Conservation (phyloP, 2,329 filamentous ascomycete species). For the Drechslera avenae region DNA sequence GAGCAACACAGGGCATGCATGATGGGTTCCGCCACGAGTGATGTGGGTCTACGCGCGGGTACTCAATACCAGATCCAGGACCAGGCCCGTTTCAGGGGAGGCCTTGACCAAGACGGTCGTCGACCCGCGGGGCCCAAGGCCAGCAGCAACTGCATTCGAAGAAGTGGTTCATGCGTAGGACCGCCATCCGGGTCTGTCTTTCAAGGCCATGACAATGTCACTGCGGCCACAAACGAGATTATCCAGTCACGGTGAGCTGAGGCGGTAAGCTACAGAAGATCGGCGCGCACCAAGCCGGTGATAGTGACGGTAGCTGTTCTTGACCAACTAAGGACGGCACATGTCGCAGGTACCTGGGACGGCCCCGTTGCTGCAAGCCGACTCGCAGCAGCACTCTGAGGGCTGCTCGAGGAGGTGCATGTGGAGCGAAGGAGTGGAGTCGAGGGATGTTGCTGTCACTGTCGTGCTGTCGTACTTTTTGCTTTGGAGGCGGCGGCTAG, state of each 20-base stretch:
- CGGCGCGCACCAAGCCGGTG: background rate
- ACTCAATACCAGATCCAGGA: conserved; percentile 19
- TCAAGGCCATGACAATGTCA: background rate
- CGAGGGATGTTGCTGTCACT: too few relatives aligned
- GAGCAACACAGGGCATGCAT: conserved; percentile 20
- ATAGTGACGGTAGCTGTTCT: background rate
- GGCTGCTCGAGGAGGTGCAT: background rate
- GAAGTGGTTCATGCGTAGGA: conserved; percentile 14
- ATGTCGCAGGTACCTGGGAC: conserved; percentile 1
- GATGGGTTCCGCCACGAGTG: conserved; percentile 24
- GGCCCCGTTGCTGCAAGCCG: background rate
- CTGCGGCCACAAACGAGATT: conserved; percentile 10
- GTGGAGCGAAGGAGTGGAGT: background rate
- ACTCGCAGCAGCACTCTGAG: background rate
- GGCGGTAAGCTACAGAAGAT: background rate
- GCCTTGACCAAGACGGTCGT: conserved; percentile 16
- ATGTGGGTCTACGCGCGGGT: conserved; percentile 24
- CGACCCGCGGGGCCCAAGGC: conserved; percentile 16
- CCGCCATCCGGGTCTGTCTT: background rate
- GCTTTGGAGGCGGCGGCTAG: background rate
- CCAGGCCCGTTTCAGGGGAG: conserved; percentile 28
- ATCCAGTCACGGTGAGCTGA: background rate
- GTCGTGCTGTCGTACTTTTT: too few relatives aligned
- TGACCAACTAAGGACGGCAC: background rate
- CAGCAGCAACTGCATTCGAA: background rate